Evolutionary conservation across 495 filamentous ascomycete genomes (phyloP).

Genomic region (Penicillium alfredii): DNA sequence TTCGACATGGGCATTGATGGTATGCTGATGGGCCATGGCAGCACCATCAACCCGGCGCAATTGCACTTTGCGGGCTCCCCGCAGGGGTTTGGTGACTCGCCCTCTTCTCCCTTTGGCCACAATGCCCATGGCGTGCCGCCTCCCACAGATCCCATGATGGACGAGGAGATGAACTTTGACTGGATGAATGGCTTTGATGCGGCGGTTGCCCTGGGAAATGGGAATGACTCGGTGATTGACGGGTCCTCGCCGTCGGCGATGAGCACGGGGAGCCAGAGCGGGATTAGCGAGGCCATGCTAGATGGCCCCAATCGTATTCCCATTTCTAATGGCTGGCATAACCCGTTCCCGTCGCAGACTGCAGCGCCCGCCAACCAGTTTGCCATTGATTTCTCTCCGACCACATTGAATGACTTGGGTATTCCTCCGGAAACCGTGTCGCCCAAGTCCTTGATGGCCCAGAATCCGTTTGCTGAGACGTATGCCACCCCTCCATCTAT

Average conservation of each 20-base stretch:
- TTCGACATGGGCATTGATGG: conserved; percentile 71
- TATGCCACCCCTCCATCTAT: conserved; percentile 60
- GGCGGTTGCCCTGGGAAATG: conserved; percentile 61
- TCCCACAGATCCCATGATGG: conserved; percentile 45
- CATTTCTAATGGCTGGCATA: conserved; percentile 59
- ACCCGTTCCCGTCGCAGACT: conserved; percentile 55
- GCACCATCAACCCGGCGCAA: conserved; percentile 92
- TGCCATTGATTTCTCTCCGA: conserved; percentile 51
- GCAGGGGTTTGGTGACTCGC: conserved; percentile 57
- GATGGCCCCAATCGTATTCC: conserved; percentile 65
- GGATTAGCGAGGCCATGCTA: conserved; percentile 87
- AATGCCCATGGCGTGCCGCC: conserved; percentile 54
- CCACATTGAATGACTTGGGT: conserved; percentile 38
- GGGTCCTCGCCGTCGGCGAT: conserved; percentile 93
- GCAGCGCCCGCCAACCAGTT: conserved; percentile 55
- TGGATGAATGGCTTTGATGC: conserved; percentile 85
- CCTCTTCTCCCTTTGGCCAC: conserved; percentile 67
- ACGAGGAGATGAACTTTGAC: conserved; percentile 73
- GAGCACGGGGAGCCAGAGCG: conserved; percentile 86
- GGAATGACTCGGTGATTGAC: conserved; percentile 74
- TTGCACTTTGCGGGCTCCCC: conserved; percentile 88
- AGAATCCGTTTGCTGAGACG: conserved; percentile 39
- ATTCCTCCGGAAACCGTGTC: conserved; percentile 41
- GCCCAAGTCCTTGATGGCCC: conserved; percentile 45
- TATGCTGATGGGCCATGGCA: conserved; percentile 65